Conservation (phyloP, 805 yeast genomes). For the Metschnikowia shivogae region DNA sequence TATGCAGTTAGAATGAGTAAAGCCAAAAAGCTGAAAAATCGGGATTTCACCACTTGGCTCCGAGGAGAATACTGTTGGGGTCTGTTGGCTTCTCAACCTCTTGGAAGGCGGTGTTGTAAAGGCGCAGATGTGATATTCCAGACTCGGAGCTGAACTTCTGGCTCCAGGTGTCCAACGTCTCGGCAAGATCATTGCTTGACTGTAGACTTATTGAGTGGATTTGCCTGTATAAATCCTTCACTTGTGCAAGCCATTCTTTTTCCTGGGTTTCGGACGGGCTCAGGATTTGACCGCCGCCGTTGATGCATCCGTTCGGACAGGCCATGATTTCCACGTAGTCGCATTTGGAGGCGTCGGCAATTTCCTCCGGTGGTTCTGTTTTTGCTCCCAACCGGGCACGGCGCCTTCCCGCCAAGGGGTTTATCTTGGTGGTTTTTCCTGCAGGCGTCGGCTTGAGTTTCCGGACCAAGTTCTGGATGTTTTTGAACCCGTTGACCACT, state of each 20-base stretch:
- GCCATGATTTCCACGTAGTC: constrained; percentile 96
- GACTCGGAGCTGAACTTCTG: constrained; percentile 26
- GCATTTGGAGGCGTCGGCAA: constrained; percentile 60
- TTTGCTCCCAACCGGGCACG: constrained; percentile 32
- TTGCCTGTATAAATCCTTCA: constrained; percentile 30
- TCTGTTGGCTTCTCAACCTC: constrained; percentile 52
- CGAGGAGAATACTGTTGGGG: constrained; percentile 43
- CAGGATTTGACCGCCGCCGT: constrained; percentile 90
- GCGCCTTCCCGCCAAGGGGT: constrained; percentile 43
- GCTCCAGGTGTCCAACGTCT: constrained; percentile 30
- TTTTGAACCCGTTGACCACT: constrained; percentile 85
- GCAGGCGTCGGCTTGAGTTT: constrained; percentile 52
- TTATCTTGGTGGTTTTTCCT: constrained; percentile 19
- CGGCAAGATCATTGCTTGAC: constrained; percentile 9
- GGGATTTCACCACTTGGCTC: constrained; percentile 51
- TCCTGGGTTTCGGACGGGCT: constrained; percentile 35
- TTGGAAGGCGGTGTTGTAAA: constrained; percentile 45
- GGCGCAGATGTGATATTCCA: constrained; percentile 30
- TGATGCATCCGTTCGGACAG: constrained; percentile 95
- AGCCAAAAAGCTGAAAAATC: too few species aligned
- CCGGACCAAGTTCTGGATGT: constrained; percentile 89
- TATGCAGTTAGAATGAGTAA: too few species aligned
- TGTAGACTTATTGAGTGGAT: constrained; percentile 19
- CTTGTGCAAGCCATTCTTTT: constrained; percentile 44
- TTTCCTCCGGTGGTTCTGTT: constrained; percentile 17